Evolutionary conservation across 768 basidiomycete species (phyloP).

Genomic region (Terana coerulea): DNA sequence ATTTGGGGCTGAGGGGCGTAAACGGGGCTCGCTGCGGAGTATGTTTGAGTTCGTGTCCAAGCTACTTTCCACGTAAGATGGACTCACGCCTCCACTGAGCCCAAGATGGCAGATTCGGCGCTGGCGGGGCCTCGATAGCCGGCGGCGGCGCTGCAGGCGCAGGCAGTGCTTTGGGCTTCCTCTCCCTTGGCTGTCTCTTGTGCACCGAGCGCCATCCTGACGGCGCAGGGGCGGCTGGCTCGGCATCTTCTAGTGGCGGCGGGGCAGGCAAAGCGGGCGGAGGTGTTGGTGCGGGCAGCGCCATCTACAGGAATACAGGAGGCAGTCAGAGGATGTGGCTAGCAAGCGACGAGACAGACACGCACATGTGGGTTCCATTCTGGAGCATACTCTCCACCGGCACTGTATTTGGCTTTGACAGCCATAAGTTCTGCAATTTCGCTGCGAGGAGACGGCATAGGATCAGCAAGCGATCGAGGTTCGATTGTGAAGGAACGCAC

Average conservation of each 20-base stretch:
- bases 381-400: constrained; percentile 73
- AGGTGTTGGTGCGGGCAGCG: constrained; percentile 27
- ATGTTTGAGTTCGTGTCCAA: not conserved
- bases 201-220: constrained; percentile 76
- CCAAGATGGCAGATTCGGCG: constrained; percentile 70
- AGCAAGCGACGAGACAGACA: constrained; percentile 2
- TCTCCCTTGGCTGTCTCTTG: constrained; percentile 54
- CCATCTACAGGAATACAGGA: too few relatives aligned
- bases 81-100: constrained; percentile 79
- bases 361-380: constrained; percentile 67
- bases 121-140: constrained; percentile 36
- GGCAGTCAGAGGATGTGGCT: not conserved
- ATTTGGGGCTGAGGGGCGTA: constrained; percentile 45
- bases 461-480: not conserved
- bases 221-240: constrained; percentile 44
- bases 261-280: constrained; percentile 34
- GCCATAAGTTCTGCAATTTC: constrained; percentile 85
- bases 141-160: constrained; percentile 30
- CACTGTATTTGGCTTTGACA: constrained; percentile 77
- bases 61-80: not conserved
- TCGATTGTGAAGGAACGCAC: constrained; percentile 32
- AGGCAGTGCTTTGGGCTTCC: constrained; percentile 26
- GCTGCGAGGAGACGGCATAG: constrained; percentile 33
- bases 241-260: constrained; percentile 44
- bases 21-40: constrained; percentile 67